A percentile compares a stretch with the other conserved stretches of the same genome.
Evolutionary conservation across 2,329 filamentous ascomycete species (phyloP).

Genomic region (Conoideocrella luteorostrata): DNA sequence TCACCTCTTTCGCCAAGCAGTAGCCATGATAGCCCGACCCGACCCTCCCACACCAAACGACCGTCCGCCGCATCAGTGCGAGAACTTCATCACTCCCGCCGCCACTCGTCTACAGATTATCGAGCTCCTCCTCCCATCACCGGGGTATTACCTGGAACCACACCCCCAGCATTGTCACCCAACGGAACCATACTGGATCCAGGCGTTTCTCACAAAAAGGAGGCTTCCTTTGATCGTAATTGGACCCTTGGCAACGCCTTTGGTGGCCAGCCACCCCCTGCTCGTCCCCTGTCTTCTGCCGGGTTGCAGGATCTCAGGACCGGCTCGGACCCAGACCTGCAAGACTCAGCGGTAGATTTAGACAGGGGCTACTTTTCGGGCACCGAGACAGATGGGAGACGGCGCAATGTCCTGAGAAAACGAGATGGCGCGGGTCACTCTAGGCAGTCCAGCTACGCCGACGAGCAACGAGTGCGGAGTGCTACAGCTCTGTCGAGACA

Average conservation of each 20-base stretch:
- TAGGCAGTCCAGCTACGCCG: slow-evolving; percentile 68
- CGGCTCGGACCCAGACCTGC: slow-evolving; percentile 30
- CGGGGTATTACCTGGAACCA: slow-evolving; percentile 14
- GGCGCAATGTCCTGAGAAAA: slow-evolving; percentile 76
- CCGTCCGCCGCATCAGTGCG: slow-evolving; percentile 79
- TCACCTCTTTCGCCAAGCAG: slow-evolving; percentile 33
- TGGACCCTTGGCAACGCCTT: slow-evolving; percentile 57
- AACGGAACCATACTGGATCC: slow-evolving; percentile 36
- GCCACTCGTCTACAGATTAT: slow-evolving; percentile 82
- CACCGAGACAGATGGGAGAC: slow-evolving; percentile 70
- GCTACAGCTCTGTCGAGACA: slow-evolving; percentile 63
- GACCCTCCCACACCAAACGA: slow-evolving; percentile 45
- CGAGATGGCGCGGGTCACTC: slow-evolving; percentile 59
- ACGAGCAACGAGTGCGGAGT: slow-evolving; percentile 64
- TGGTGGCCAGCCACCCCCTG: slow-evolving; percentile 25
- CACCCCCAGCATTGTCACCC: slow-evolving; percentile 33
- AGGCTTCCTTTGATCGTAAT: slow-evolving; percentile 63
- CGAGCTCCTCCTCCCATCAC: slow-evolving; percentile 27
- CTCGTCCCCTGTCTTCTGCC: slow-evolving; percentile 46
- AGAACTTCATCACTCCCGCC: slow-evolving; percentile 74
- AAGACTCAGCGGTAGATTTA: slow-evolving; percentile 52
- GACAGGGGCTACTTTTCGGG: slow-evolving; percentile 94
- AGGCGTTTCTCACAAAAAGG: slow-evolving; percentile 50
- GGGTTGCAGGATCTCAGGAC: slow-evolving; percentile 39
- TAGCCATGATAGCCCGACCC: slow-evolving; percentile 38